Percentiles rank a stretch among this genome's conserved stretches.
Evolutionary conservation across 805 yeast species (phyloP).

Genomic region (Schwanniomyces yamadae): DNA sequence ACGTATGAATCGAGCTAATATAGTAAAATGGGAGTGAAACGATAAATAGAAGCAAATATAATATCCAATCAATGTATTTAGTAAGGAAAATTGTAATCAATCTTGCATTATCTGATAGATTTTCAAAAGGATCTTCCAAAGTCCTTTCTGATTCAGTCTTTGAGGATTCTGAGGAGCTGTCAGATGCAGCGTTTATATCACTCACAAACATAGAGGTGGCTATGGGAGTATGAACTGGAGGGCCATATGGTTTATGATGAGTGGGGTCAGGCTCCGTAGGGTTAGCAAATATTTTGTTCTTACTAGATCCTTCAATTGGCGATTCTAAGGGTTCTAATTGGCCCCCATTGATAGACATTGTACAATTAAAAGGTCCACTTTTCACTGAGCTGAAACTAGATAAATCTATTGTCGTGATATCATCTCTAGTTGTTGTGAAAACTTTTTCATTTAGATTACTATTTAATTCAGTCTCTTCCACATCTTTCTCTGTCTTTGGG

Average conservation of each 20-base stretch:
- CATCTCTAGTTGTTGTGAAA: slow-evolving; percentile 29
- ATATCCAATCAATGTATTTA: slow-evolving; percentile 54
- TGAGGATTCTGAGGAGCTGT: not conserved
- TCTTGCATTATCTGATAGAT: slow-evolving; percentile 4
- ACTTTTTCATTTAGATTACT: slow-evolving; percentile 12
- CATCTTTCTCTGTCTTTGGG: slow-evolving; percentile 13
- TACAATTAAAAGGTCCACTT: slow-evolving; percentile 10
- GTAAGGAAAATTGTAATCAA: slow-evolving; percentile 27
- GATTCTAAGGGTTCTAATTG: slow-evolving; percentile 15
- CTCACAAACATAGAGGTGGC: not conserved
- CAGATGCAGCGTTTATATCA: not conserved
- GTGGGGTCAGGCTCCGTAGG: slow-evolving; percentile 15
- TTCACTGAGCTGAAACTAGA: slow-evolving; percentile 15
- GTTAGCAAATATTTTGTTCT: not conserved
- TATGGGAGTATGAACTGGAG: slow-evolving; percentile 6
- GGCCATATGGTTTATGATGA: slow-evolving; percentile 12
- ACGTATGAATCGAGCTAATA: slow-evolving; percentile 45
- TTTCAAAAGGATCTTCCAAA: not conserved
- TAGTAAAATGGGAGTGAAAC: slow-evolving; percentile 63
- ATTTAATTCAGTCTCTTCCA: slow-evolving; percentile 13
- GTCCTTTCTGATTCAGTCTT: not conserved
- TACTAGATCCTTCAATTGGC: not conserved
- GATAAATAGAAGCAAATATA: slow-evolving; percentile 48
- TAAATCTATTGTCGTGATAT: slow-evolving; percentile 40
- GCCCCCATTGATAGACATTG: slow-evolving; percentile 11